Percentiles rank a stretch among this genome's conserved stretches.
These are phyloP conservation scores for Quercus phellos DNA, from an alignment of 331 rosid species.

Conservation along the genomic window DNA sequence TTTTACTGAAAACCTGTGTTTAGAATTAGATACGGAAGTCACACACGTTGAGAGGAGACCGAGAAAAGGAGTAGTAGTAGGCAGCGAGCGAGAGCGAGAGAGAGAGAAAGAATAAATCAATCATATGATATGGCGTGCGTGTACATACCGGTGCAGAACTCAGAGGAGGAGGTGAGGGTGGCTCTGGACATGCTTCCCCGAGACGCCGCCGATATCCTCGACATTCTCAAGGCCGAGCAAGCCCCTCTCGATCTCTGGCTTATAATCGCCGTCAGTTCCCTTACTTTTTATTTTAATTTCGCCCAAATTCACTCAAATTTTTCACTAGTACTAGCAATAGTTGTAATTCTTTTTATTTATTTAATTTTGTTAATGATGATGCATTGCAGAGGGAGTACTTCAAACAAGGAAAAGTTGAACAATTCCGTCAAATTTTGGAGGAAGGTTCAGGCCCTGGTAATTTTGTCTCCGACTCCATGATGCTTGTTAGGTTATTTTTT, in stretches of 20 bases:
- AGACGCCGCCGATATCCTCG: slow-evolving; percentile 91
- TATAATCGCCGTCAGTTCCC: slow-evolving; percentile 70
- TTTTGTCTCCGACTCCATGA: not conserved
- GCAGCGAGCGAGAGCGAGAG: too few relatives aligned
- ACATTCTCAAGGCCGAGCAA: slow-evolving; percentile 96
- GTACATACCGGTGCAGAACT: slow-evolving; percentile 95
- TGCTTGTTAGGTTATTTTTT: not conserved
- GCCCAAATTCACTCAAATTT: not conserved
- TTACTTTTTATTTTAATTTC: not conserved
- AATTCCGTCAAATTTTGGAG: slow-evolving; percentile 91
- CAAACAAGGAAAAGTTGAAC: slow-evolving; percentile 87
- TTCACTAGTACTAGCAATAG: too few relatives aligned
- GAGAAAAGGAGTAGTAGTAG: too few relatives aligned
- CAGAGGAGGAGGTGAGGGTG: slow-evolving; percentile 98
- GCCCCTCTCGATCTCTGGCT: slow-evolving; percentile 99
- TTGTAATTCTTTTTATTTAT: too few relatives aligned
- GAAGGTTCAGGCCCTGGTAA: slow-evolving; percentile 97
- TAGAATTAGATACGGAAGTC: too few relatives aligned
- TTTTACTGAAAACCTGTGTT: too few relatives aligned
- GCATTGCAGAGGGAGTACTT: slow-evolving; percentile 84
- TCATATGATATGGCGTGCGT: slow-evolving; percentile 56
- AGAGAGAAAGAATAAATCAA: too few relatives aligned
- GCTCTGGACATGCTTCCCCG: slow-evolving; percentile 90
- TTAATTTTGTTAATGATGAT: too few relatives aligned
- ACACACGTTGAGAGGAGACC: too few relatives aligned